Evolutionary conservation across 2,329 filamentous ascomycete genomes (phyloP), one percentile per base, ranked within the genome.

Genomic region (Penicillium sp.): DNA sequence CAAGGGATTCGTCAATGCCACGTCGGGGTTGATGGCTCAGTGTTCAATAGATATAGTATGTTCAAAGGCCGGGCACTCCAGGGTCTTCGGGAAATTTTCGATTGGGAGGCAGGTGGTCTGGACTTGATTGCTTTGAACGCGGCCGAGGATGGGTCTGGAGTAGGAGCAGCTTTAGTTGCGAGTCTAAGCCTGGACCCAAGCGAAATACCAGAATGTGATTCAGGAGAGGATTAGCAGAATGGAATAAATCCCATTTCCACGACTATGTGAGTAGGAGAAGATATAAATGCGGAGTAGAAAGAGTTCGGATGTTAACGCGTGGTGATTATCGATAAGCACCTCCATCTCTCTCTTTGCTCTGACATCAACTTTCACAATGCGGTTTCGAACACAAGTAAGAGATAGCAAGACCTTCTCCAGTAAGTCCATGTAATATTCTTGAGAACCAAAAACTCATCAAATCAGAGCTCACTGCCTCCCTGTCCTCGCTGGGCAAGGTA

Each of bases 21-120:
- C 73, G 92, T 97, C 29, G 93, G 93, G 62, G 93, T 94, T 48
- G 93, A 97, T 70, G 94, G 94, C 18, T 94, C 90, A 10, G 92
- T 97, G 42, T 97, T 97, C 79, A 96, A 95, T 82, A 96, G 60
- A 34, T 61, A 64, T 48, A 51, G 52, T n/a, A 56, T 55, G 32
- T 52, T 63, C 40, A 59, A 63, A 41, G 44, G 48, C 19, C 57
- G 64, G 30, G 91, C 53, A 29, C 44, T 45, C 4, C 60, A 62
- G 53, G 64, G 38, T 35, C 53, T 63, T 16, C 84, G 89, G 52
- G 91, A 96, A 78, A 96, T 96, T 61, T 83, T 96, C 32, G 91
- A 93, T 76, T 96, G 91, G 91, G 85, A 89, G 2, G 81, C 79
- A 46, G 89, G n/a, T 62, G 88, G 86, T 68, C 83, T 97, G 70